Percentiles rank a stretch among this genome's conserved stretches.
Conservation (phyloP, 352 stramenopile species). For the Pythium coloratum region DNA sequence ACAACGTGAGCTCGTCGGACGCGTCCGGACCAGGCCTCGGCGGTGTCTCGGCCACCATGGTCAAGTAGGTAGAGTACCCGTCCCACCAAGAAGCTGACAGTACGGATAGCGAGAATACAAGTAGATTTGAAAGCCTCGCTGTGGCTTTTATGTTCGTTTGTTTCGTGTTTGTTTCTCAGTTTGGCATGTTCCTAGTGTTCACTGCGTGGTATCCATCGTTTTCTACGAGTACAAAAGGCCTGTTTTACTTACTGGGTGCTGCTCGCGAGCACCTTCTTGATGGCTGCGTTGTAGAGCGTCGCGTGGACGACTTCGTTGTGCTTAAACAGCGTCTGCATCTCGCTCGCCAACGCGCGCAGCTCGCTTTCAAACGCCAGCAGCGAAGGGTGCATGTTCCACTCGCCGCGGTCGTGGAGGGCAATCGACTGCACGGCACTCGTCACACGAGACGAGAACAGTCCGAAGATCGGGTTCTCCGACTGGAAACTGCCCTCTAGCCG, state of each 20-base stretch:
- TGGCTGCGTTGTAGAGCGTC: slow-evolving; percentile 53
- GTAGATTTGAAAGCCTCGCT: neutral
- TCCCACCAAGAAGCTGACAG: too few species aligned
- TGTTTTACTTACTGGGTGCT: neutral
- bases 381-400: slow-evolving; percentile 44
- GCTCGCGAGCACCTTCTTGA: slow-evolving; percentile 20
- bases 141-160: neutral
- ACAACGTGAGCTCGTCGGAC: slow-evolving; percentile 76
- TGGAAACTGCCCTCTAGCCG: slow-evolving; percentile 47
- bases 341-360: slow-evolving; percentile 33
- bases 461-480: slow-evolving; percentile 54
- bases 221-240: neutral
- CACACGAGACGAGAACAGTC: slow-evolving; percentile 52
- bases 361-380: slow-evolving; percentile 50
- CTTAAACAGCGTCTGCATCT: slow-evolving; percentile 46
- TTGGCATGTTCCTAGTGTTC: neutral
- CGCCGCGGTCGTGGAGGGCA: slow-evolving; percentile 19
- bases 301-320: slow-evolving; percentile 73
- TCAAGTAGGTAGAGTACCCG: slow-evolving; percentile 19
- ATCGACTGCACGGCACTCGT: slow-evolving; percentile 32
- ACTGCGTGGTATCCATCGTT: neutral
- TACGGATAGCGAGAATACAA: neutral
- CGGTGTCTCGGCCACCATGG: slow-evolving; percentile 17
- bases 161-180: neutral
- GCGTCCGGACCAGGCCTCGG: slow-evolving; percentile 8